These are phyloP conservation scores for Microdochium trichocladiopsis DNA, from an alignment of 2,329 filamentous ascomycete genomes.

Conservation along the genomic window DNA sequence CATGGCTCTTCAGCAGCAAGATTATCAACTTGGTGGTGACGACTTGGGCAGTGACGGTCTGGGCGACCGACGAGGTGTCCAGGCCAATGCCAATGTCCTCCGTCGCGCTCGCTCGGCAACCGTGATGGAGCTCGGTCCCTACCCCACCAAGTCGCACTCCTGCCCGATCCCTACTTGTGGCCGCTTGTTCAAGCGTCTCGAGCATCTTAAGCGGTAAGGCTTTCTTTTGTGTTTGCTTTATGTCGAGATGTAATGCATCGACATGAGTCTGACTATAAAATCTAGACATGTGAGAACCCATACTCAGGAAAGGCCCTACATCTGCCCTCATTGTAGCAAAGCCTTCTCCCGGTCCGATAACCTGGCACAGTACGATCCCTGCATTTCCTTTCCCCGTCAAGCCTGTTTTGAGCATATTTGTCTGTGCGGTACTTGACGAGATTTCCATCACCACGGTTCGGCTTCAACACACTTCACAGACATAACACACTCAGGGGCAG, in stretches of 20 bases:
- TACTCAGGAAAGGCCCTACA: slow-evolving; percentile 97
- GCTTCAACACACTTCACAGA: slow-evolving; percentile 8
- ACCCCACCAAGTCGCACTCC: slow-evolving; percentile 95
- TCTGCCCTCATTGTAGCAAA: slow-evolving; percentile 97
- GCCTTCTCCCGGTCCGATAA: slow-evolving; percentile 98
- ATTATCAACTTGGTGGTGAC: slow-evolving; percentile 59
- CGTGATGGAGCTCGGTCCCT: slow-evolving; percentile 92
- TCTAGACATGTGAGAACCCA: slow-evolving; percentile 96
- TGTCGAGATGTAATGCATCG: slow-evolving; percentile 23
- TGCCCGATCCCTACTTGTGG: slow-evolving; percentile 99
- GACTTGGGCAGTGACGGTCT: slow-evolving; percentile 52
- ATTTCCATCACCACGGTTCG: neutral
- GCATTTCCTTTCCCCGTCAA: slow-evolving; percentile 28
- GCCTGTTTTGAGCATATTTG: slow-evolving; percentile 13
- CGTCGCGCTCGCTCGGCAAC: slow-evolving; percentile 90
- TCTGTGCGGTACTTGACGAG: neutral
- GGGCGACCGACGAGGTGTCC: slow-evolving; percentile 60
- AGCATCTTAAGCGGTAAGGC: slow-evolving; percentile 96
- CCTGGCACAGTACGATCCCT: slow-evolving; percentile 77
- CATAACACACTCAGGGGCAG: slow-evolving; percentile 3
- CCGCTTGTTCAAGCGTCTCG: slow-evolving; percentile 95
- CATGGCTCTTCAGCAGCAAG: slow-evolving; percentile 63
- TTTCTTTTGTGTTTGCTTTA: slow-evolving; percentile 32
- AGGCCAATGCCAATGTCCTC: slow-evolving; percentile 68
- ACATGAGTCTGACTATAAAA: slow-evolving; percentile 37